A percentile compares a stretch with the other conserved stretches of the same genome.
Conservation (phyloP, 805 yeast genomes). For the Hanseniaspora jakobsenii region DNA sequence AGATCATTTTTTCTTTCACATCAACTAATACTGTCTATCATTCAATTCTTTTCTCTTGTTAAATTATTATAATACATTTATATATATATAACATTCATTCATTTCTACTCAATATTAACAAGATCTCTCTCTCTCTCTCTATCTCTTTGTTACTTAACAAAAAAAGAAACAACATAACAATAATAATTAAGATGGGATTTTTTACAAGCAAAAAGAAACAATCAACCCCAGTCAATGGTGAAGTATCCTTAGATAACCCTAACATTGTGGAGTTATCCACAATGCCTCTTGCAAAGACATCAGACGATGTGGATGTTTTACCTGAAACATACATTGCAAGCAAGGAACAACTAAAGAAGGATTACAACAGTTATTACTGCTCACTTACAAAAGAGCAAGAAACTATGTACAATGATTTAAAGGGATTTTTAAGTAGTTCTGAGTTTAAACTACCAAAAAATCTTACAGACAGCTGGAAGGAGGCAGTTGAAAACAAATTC, state of each 20-base stretch:
- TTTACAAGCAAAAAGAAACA: slow-evolving; percentile 5
- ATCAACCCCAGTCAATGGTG: background rate
- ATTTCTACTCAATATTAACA: no score
- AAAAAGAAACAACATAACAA: background rate
- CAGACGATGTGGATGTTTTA: no score
- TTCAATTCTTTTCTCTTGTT: no score
- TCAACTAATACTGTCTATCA: no score
- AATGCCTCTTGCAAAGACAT: slow-evolving; percentile 7
- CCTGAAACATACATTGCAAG: slow-evolving; percentile 12
- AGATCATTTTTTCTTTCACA: no score
- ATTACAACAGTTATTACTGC: slow-evolving; percentile 15
- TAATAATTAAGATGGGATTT: slow-evolving; percentile 13
- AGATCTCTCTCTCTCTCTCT: no score
- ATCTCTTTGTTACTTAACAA: background rate
- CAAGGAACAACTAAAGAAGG: no score
- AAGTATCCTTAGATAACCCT: no score
- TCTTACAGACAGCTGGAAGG: slow-evolving; percentile 8
- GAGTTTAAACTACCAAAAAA: slow-evolving; percentile 20
- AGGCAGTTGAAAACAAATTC: slow-evolving; percentile 21
- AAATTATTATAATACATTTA: no score
- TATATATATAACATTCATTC: no score
- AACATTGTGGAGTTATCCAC: background rate
- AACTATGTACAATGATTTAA: slow-evolving; percentile 18
- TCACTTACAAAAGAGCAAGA: slow-evolving; percentile 19
- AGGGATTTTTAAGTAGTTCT: slow-evolving; percentile 20